Base-by-base conservation (phyloP, 306 rosid genomes). In the Biancaea sappan region DNA sequence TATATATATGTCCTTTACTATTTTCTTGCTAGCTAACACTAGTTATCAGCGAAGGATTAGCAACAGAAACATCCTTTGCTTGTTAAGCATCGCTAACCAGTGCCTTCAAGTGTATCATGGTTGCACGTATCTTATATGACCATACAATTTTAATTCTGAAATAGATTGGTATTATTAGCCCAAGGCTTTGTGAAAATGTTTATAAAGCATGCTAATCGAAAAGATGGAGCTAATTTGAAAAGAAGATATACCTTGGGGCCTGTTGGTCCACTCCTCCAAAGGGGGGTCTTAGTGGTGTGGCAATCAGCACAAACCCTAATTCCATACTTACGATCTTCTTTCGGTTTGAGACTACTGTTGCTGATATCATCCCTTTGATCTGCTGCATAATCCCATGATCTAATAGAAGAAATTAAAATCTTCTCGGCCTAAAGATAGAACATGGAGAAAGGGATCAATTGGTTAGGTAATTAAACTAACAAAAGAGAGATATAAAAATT, bases 201-300 rank as follows among this genome's bases (percentile, higher is more conserved):
- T 6, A 11, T 44, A 19, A 64, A 53, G 3, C 14, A 0, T 6
- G n/a, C n/a, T n/a, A 8, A 5, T n/a, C n/a, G 16, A 6, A 29
- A 29, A 19, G 18, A 64, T 0, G 6, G 7, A n/a, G 21, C n/a
- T n/a, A n/a, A n/a, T 47, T n/a, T 12, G 35, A 10, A 12, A 24
- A n/a, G n/a, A n/a, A 0, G 0, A 25, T 52, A 52, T 88, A 91
- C 98, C 97, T 93, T 89, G 0, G 98, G 98, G 47, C 98, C 98
- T 74, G 84, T 87, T 16, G 98, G 98, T 66, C 98, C 98, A 77
- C 92, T 83, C 73, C 98, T 93, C 98, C 97, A 93, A 1, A 93
- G 93, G 75, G 98, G 98, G 72, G 98, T 93, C 86, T 89, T 91
- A 6, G 96, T 87, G 29, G 98, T 91, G 85, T 89, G 83, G 67